phyloP scores from a whole-genome alignment of 192 early-diverging fungal genomes.

The Podila clonocystis region DNA sequence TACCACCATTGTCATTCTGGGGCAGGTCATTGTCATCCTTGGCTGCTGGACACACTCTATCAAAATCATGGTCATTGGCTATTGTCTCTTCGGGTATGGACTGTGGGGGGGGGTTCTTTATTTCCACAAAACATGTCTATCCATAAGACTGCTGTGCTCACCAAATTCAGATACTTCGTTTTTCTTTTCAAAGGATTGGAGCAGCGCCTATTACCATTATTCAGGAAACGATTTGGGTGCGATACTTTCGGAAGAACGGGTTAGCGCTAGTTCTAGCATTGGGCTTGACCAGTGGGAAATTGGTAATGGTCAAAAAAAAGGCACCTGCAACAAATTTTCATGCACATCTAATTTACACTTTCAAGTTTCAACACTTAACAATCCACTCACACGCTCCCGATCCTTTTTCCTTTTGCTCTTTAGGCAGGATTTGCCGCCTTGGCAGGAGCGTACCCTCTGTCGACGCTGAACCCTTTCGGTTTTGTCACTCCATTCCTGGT shows the following conservation, averaged over 20 bases:
- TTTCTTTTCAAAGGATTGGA: constrained; percentile 72
- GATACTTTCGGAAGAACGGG: constrained; percentile 77
- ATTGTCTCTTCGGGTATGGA: constrained; percentile 54
- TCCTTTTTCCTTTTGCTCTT: not conserved
- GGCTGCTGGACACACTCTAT: constrained; percentile 53
- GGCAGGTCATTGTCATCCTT: constrained; percentile 44
- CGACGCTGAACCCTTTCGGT: constrained; percentile 54
- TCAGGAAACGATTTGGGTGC: constrained; percentile 83
- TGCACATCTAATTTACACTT: no score
- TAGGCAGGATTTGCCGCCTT: constrained; percentile 75
- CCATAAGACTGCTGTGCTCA: constrained; percentile 60
- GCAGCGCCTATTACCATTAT: constrained; percentile 79
- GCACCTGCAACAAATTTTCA: not conserved
- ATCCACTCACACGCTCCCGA: no score
- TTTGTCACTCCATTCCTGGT: constrained; percentile 61
- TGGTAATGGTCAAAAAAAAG: constrained; percentile 48
- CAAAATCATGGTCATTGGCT: constrained; percentile 54
- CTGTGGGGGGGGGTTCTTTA: not conserved
- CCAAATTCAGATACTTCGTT: constrained; percentile 53
- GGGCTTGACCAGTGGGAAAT: constrained; percentile 74
- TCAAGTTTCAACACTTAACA: no score
- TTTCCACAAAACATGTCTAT: not conserved
- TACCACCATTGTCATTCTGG: constrained; percentile 50
- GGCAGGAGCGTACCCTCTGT: constrained; percentile 72
- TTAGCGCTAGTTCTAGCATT: constrained; percentile 75